phyloP scores from a whole-genome alignment of 208 protist species.

The Trichomonas tenax region DNA sequence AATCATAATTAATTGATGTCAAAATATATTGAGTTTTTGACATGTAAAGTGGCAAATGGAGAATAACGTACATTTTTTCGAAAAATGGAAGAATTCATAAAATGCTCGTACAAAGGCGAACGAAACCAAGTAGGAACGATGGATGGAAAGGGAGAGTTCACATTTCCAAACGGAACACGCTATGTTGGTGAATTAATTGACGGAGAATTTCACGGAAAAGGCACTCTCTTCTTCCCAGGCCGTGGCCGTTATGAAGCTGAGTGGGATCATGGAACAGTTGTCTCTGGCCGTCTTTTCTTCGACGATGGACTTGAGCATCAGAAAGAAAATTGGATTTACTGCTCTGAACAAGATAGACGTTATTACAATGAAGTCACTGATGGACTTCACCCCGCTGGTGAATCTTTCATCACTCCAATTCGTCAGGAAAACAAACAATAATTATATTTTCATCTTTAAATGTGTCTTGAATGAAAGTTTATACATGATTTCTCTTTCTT shows the following conservation, averaged over 20 bases:
- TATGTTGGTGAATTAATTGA: slow-evolving; percentile 9
- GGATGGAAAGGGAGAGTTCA: slow-evolving; percentile 9
- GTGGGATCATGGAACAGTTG: slow-evolving; percentile 13
- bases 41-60: no score
- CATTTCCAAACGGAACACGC: slow-evolving; percentile 10
- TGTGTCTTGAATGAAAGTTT: neutral
- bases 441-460: neutral
- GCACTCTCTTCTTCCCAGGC: neutral
- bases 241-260: neutral
- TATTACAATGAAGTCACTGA: neutral
- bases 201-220: slow-evolving; percentile 15
- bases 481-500: no score
- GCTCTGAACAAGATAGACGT: neutral
- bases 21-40: no score
- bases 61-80: no score
- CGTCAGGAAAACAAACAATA: neutral
- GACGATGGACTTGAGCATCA: neutral
- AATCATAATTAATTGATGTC: no score
- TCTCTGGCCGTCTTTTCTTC: neutral
- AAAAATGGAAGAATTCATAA: neutral
- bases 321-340: slow-evolving; percentile 14
- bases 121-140: slow-evolving; percentile 8
- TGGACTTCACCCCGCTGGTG: neutral
- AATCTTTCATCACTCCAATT: neutral
- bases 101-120: neutral